A percentile compares a stretch with the other conserved stretches of the same genome.
These are phyloP conservation scores for Arachnopeziza araneosa DNA, from an alignment of 2,329 filamentous ascomycete species.

Conservation along the genomic window DNA sequence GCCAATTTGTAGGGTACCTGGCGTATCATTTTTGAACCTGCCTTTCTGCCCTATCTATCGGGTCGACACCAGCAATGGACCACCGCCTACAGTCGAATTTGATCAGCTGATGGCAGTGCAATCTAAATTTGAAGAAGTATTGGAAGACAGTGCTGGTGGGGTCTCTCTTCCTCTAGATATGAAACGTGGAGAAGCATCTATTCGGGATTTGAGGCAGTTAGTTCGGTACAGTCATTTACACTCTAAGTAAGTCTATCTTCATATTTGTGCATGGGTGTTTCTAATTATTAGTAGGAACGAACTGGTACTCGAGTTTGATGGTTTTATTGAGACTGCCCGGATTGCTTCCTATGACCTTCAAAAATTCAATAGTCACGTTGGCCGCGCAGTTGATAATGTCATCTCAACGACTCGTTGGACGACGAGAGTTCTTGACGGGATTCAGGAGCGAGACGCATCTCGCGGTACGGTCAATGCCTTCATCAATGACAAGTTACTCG, in stretches of 20 bases:
- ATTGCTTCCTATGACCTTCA: conserved; percentile 62
- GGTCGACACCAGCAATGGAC: conserved; percentile 19
- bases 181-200: conserved; percentile 68
- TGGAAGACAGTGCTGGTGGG: conserved; percentile 61
- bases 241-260: conserved; percentile 34
- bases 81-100: conserved; percentile 48
- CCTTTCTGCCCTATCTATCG: conserved; percentile 51
- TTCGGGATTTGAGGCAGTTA: conserved; percentile 68
- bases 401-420: conserved; percentile 75
- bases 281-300: conserved; percentile 47
- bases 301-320: conserved; percentile 68
- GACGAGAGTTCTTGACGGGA: conserved; percentile 39
- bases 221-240: conserved; percentile 66
- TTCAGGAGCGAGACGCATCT: conserved; percentile 24
- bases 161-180: conserved; percentile 70
- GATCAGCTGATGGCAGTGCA: conserved; percentile 71
- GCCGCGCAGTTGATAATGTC: conserved; percentile 66
- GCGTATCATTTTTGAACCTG: conserved; percentile 53
- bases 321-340: conserved; percentile 65
- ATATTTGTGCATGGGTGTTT: conserved; percentile 2
- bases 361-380: conserved; percentile 71
- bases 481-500: conserved; percentile 41
- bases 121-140: conserved; percentile 68
- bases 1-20: conserved; percentile 66
- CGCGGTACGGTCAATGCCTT: conserved; percentile 35